phyloP scores from a whole-genome alignment of 1,284 basidiomycete genomes.

The Entoloma clypeatum region DNA sequence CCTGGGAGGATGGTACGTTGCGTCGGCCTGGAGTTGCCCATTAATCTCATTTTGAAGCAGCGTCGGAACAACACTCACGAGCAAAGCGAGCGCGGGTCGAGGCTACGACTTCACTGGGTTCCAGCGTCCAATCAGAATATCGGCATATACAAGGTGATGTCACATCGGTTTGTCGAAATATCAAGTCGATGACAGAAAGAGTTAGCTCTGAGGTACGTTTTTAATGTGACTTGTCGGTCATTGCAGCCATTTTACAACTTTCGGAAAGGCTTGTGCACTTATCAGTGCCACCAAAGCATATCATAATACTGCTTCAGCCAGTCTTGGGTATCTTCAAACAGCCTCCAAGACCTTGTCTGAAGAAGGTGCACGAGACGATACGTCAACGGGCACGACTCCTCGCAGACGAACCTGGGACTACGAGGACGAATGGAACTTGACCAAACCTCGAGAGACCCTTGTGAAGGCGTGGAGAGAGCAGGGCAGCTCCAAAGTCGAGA shows the following conservation, averaged over 20 bases:
- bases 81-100: conserved; percentile 68
- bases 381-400: conserved; percentile 66
- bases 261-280: conserved; percentile 37
- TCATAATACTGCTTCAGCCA: conserved; percentile 34
- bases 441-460: conserved; percentile 54
- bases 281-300: conserved; percentile 39
- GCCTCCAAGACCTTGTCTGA: conserved; percentile 50
- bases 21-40: background rate
- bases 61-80: conserved; percentile 56
- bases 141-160: conserved; percentile 46
- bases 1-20: conserved; percentile 45
- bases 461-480: conserved; percentile 47
- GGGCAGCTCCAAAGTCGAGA: conserved; percentile 26
- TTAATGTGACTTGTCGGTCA: conserved; percentile 1
- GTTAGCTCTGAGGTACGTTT: conserved; percentile 48
- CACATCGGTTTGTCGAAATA: conserved; percentile 45
- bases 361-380: conserved; percentile 59
- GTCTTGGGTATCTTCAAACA: conserved; percentile 47
- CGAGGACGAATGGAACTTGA: conserved; percentile 65
- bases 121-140: conserved; percentile 50
- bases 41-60: conserved; percentile 28
- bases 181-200: conserved; percentile 43
- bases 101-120: conserved; percentile 44
- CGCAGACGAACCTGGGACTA: conserved; percentile 67
- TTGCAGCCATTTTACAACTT: conserved; percentile 4